A percentile compares a stretch with the other conserved stretches of the same genome.
Conservation (phyloP, 2,329 filamentous ascomycete species). For the Zalaria obscura region DNA sequence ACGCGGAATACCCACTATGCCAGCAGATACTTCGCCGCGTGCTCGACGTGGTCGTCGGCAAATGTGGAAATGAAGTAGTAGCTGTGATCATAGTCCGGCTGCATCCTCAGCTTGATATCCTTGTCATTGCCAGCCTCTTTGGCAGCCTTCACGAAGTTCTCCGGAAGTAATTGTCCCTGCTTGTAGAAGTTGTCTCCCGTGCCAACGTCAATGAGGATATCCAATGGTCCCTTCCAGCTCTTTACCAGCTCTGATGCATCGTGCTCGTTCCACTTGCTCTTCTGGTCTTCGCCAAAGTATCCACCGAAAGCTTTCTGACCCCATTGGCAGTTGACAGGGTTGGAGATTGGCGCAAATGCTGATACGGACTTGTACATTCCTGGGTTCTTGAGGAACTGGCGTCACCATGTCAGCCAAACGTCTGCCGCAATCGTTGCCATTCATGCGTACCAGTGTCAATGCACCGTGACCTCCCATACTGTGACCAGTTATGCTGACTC, state of each 20-base stretch:
- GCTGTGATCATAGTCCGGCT: constrained; percentile 87
- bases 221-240: constrained; percentile 56
- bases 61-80: constrained; percentile 96
- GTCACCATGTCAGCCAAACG: background rate
- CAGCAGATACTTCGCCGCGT: constrained; percentile 74
- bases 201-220: constrained; percentile 78
- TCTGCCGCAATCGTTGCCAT: background rate
- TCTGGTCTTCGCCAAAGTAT: constrained; percentile 66
- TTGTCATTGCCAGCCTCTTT: constrained; percentile 57
- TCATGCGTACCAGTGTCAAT: constrained; percentile 50
- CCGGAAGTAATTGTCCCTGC: constrained; percentile 78
- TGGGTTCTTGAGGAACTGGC: constrained; percentile 72
- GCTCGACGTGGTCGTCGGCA: constrained; percentile 76
- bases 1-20: constrained; percentile 30
- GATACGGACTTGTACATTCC: constrained; percentile 79
- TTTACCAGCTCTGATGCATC: constrained; percentile 84
- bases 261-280: constrained; percentile 70
- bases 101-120: constrained; percentile 68
- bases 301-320: constrained; percentile 88
- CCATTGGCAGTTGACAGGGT: constrained; percentile 79
- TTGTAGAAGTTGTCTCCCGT: constrained; percentile 96
- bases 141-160: constrained; percentile 75
- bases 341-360: constrained; percentile 81
- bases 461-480: constrained; percentile 97
- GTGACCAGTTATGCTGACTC: constrained; percentile 81